Conservation (phyloP, 202 grass and related monocot genomes). For the Musa balbisiana region DNA sequence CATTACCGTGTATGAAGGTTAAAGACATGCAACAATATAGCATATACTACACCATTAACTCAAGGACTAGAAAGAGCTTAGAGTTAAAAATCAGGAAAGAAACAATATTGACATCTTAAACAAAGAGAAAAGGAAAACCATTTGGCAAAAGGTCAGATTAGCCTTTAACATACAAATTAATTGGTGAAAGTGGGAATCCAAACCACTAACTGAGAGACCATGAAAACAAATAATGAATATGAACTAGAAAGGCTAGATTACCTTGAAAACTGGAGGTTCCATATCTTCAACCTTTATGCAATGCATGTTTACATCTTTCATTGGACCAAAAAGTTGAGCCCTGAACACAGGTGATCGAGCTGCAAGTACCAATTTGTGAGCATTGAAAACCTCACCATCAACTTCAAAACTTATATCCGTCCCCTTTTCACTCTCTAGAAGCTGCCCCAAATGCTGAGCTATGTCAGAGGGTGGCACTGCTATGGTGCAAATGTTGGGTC, state of each 20-base stretch:
- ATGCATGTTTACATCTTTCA: slow-evolving; percentile 85
- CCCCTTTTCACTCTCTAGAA: slow-evolving; percentile 60
- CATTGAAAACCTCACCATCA: slow-evolving; percentile 69
- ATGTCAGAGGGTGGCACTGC: slow-evolving; percentile 74
- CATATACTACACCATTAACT: not conserved
- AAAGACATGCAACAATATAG: not conserved
- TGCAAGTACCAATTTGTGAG: slow-evolving; percentile 82
- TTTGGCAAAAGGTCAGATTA: not conserved
- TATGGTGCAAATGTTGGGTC: slow-evolving; percentile 76
- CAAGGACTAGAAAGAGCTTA: not conserved
- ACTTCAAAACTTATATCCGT: slow-evolving; percentile 72
- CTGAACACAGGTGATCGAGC: slow-evolving; percentile 93
- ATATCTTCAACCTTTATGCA: slow-evolving; percentile 83
- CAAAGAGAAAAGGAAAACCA: not conserved
- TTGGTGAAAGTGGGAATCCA: not conserved
- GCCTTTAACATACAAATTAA: not conserved
- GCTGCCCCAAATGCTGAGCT: slow-evolving; percentile 63
- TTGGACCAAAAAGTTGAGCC: slow-evolving; percentile 96
- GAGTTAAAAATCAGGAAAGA: not conserved
- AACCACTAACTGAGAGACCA: slow-evolving; percentile 7
- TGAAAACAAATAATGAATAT: slow-evolving; percentile 15
- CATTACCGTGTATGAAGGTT: not conserved
- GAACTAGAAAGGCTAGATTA: slow-evolving; percentile 4
- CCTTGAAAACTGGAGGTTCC: slow-evolving; percentile 92
- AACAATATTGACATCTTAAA: not conserved